Conservation (phyloP, 345 rosid genomes). For the Xanthoceras sorbifolium region DNA sequence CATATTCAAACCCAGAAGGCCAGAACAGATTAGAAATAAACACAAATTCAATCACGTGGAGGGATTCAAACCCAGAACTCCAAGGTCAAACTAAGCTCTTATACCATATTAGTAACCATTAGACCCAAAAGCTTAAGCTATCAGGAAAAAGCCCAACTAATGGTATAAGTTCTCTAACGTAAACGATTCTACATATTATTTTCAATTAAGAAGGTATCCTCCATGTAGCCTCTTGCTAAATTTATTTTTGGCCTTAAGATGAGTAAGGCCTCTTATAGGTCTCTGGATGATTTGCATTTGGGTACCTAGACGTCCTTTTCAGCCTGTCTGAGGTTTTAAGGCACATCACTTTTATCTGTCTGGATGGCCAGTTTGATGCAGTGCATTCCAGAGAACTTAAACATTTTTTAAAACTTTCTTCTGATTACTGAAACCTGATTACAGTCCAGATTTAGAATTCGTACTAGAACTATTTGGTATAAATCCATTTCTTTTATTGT, state of each 20-base stretch:
- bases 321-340: not conserved
- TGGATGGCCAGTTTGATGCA: not conserved
- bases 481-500: constrained; percentile 5
- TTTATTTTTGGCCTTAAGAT: not conserved
- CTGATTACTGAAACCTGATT: not conserved
- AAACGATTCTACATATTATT: not conserved
- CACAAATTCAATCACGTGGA: too few relatives aligned
- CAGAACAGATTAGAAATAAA: too few relatives aligned
- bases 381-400: not conserved
- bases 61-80: too few relatives aligned
- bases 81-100: too few relatives aligned
- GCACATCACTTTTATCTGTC: not conserved
- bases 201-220: not conserved
- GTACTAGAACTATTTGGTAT: not conserved
- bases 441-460: not conserved
- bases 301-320: not conserved
- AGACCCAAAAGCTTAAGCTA: too few relatives aligned
- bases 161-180: too few relatives aligned
- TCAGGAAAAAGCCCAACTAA: too few relatives aligned
- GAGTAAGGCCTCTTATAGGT: not conserved
- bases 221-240: not conserved
- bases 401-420: not conserved
- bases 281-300: not conserved
- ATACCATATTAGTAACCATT: too few relatives aligned
- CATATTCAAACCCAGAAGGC: too few relatives aligned